Evolutionary conservation across 495 filamentous ascomycete genomes (phyloP).

Genomic region (Pyrenula aspistea): DNA sequence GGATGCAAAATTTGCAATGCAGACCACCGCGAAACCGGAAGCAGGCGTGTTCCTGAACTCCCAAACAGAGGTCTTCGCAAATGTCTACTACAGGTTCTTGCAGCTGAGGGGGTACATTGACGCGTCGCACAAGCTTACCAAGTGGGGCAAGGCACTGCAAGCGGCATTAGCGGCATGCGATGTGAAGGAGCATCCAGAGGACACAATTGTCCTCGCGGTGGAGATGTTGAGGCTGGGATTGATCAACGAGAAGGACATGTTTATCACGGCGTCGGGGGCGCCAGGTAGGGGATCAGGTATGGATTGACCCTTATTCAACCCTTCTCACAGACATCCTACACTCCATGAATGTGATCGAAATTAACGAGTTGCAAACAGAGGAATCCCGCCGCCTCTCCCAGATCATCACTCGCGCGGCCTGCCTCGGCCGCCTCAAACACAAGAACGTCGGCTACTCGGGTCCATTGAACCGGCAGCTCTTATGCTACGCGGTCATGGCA

Average conservation of each 20-base stretch:
- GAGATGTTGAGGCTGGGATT: constrained; percentile 68
- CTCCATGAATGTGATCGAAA: neutral
- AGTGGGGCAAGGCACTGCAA: constrained; percentile 71
- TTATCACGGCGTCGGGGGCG: constrained; percentile 48
- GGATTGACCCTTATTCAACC: constrained; percentile 1
- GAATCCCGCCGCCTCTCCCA: neutral
- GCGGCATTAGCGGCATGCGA: constrained; percentile 51
- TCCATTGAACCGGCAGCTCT: constrained; percentile 77
- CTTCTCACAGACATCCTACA: neutral
- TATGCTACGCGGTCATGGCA: constrained; percentile 76
- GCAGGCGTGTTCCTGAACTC: constrained; percentile 29
- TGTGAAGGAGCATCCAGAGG: constrained; percentile 38
- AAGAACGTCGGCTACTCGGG: constrained; percentile 85
- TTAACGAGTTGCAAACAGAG: too few species aligned
- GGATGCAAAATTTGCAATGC: constrained; percentile 51
- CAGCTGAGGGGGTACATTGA: constrained; percentile 80
- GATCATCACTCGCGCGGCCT: constrained; percentile 57
- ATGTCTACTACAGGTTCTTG: constrained; percentile 76
- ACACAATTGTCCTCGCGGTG: constrained; percentile 62
- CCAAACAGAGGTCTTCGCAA: constrained; percentile 61
- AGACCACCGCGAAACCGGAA: constrained; percentile 44
- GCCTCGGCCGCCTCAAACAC: constrained; percentile 70
- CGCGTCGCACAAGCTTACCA: constrained; percentile 65
- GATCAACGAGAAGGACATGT: constrained; percentile 50
- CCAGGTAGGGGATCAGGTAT: constrained; percentile 46